Base-by-base conservation (phyloP, 805 yeast genomes). In the Teunomyces stri region DNA sequence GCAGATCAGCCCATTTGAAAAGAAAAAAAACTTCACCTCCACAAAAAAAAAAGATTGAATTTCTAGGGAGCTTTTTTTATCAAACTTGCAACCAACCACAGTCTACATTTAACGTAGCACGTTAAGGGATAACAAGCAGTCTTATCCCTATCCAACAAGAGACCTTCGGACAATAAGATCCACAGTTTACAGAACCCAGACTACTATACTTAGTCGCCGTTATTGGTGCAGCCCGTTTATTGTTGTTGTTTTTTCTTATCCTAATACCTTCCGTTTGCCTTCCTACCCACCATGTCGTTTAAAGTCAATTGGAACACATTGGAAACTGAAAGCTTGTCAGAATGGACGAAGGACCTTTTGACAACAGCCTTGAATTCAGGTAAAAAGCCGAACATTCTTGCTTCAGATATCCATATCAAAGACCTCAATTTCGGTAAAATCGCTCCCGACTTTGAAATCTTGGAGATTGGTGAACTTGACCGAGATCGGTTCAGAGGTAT, bases 391-490 rank as follows among this genome's bases (percentile, higher is more conserved):
- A 80, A 78, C 43, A 82, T 87, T 5, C 69, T 87, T 13, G 87
- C 88, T 21, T 85, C 87, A 15, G 79, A 77, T 42, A 87, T 87
- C 51, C 69, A 70, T 33, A 88, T 87, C 42, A 76, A 80, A 47
- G 89, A 85, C 52, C 73, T 87, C 33, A 76, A 83, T 56, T 84
- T 88, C 68, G 96, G 96, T 7, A 75, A 82, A 41, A 74, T 78
- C 22, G 82, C 94, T 1, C 96, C 96, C 1, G 71, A 75, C 46
- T 80, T 87, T 51, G 96, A 87, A 64, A 84, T 88, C 31, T 69
- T 87, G 49, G 96, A 87, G 58, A 84, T 87, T 53, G 96, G 96
- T 4, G 96, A 88, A 60, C 65, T 88, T 29, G 94, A 83, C 5
- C 73, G 71, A 22, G 94, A 87, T 64, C 68, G 87, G 51, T 88